phyloP scores from a whole-genome alignment of 768 basidiomycete species.

The Vararia minispora region DNA sequence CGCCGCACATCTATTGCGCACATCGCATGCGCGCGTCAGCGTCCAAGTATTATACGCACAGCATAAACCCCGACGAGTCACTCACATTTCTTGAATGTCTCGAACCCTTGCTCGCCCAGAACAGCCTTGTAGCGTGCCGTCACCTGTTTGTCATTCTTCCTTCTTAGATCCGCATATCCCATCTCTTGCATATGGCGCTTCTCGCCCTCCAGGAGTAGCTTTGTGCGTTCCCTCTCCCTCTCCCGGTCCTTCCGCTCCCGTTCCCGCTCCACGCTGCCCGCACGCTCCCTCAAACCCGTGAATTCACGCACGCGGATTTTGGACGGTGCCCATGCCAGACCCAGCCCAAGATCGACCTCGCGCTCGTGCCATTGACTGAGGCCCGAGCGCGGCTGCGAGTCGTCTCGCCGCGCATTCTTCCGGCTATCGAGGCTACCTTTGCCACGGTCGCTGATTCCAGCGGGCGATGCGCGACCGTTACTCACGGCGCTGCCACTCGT shows the following conservation, averaged over 20 bases:
- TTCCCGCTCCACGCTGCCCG: constrained; percentile 6
- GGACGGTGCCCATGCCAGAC: constrained; percentile 14
- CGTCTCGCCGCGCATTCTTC: background rate
- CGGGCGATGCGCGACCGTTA: constrained; percentile 1
- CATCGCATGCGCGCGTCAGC: too few relatives aligned
- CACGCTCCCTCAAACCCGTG: too few relatives aligned
- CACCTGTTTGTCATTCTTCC: constrained; percentile 9
- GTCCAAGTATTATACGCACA: background rate
- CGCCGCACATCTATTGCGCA: constrained; percentile 58
- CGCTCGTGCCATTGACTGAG: constrained; percentile 12
- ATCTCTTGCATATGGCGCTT: constrained; percentile 13
- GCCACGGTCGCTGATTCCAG: background rate
- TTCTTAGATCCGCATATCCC: constrained; percentile 19
- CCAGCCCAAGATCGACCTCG: constrained; percentile 13
- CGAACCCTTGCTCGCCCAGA: constrained; percentile 11
- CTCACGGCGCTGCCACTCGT: constrained; percentile 7
- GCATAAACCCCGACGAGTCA: constrained; percentile 4
- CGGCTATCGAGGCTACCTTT: background rate
- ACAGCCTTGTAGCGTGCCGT: constrained; percentile 12
- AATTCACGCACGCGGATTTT: constrained; percentile 15
- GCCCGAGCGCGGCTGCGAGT: too few relatives aligned
- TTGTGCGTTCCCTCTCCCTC: constrained; percentile 17
- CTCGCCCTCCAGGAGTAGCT: constrained; percentile 15
- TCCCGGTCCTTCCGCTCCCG: constrained; percentile 11
- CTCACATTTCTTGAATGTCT: constrained; percentile 51